Base-by-base conservation (phyloP, 164 flowering plant species). In the Chloranthus sessilifolius region DNA sequence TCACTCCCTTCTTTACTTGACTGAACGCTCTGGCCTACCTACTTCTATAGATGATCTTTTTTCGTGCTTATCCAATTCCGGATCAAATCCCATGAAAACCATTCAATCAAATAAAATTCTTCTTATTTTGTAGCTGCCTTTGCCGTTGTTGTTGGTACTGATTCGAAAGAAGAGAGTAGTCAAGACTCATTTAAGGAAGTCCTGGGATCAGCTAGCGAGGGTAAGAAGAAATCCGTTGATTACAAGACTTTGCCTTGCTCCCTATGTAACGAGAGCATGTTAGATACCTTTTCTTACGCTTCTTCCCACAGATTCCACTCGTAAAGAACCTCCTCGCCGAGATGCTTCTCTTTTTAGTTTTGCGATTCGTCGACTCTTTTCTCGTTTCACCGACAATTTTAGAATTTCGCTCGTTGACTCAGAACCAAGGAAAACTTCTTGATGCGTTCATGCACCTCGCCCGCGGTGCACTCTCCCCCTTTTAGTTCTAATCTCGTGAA, bases 101-200 rank as follows among this genome's bases (percentile, higher is more conserved):
- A 31, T 31, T 31, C 35, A 31, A 31, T 31, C 35, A 31, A 31
- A 31, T 31, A 6, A 31, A 31, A 31, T 31, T 31, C 35, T 31
- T 31, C 35, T 31, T 31, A 31, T 31, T 31, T 31, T 31, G 35
- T 31, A 31, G 35, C 35, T 31, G 35, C 35, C 35, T 31, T 31
- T 31, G 35, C 35, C 35, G 35, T 31, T 31, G 35, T 31, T 11
- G 35, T 31, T 31, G 35, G 35, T 31, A 31, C 35, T 31, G 35
- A 31, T 31, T 31, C 35, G 35, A 31, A 31, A 31, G 35, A 31
- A 31, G 35, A 31, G 35, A 31, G 35, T 31, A 31, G 35, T 31
- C 35, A 31, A 31, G 7, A 31, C 35, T 31, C 35, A 31, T 31
- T 31, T 31, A 5, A 31, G 35, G 35, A 31, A 31, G 35, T 31